Evolutionary conservation across 2,329 filamentous ascomycete species (phyloP), one percentile per base, ranked within the genome.

Genomic region (Cephalotrichum gorgonifer): DNA sequence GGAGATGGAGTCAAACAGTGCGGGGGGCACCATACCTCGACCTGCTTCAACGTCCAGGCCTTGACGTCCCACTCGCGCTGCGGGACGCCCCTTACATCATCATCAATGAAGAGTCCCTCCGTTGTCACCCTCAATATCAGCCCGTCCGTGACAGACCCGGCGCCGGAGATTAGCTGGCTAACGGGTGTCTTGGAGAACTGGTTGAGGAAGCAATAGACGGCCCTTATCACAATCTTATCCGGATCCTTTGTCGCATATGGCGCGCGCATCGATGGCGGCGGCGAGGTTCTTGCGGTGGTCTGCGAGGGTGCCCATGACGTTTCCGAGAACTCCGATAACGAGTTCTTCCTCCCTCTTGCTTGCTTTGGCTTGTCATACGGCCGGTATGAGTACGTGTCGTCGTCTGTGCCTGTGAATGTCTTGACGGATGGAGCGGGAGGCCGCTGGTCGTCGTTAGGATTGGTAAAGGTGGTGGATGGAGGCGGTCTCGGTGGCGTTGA

Each of bases 41-140:
- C 81, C 55, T 85, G 72, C 69, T 95, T 96, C 68, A 98, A 78
- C 41, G 89, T 95, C 93, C 93, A 97, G 25, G 91, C 90, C 67
- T 97, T 97, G 61, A 97, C 82, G 64, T 98, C 93, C 93, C 93
- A 98, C 69, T 98, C 93, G 52, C 93, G 82, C 67, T 97, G 89
- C n/a, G 88, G 83, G 15, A 96, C 88, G 53, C 83, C 82, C 42
- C 90, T 83, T 47, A 96, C 79, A 64, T 97, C 93, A 64, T 98
- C 93, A 63, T 98, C 93, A 61, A 98, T 93, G 68, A 97, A 97
- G 48, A 97, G 76, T 17, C 93, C 93, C 64, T 95, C 91, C 2
- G 88, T 95, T 11, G 88, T 91, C 60, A 97, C 93, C 47, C 87
- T 86, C 53, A 98, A 75, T 53, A 97, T 86, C 43, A 98, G 74